These are phyloP conservation scores for Didymella keratinophila DNA, from an alignment of 2,329 filamentous ascomycete species.

Conservation along the genomic window DNA sequence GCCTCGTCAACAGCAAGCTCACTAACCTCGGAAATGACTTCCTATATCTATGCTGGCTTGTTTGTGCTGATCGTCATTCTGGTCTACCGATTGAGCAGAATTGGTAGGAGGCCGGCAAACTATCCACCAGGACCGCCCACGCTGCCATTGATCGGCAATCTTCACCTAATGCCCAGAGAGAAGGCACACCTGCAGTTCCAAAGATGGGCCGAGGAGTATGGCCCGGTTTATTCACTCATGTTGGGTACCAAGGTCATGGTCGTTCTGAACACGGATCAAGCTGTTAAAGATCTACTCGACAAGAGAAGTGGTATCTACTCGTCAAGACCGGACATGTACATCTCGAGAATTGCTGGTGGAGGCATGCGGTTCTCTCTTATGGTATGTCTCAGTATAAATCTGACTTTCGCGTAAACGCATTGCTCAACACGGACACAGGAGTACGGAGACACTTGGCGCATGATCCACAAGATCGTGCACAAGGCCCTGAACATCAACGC, in stretches of 20 bases:
- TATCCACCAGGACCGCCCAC: conserved; percentile 62
- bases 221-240: conserved; percentile 61
- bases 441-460: background rate
- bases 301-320: conserved; percentile 61
- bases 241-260: conserved; percentile 59
- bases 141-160: conserved; percentile 60
- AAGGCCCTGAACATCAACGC: background rate
- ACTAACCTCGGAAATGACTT: background rate
- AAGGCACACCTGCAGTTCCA: conserved; percentile 58
- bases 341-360: conserved; percentile 2
- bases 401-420: background rate
- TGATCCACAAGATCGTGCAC: background rate
- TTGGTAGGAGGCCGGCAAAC: conserved; percentile 38
- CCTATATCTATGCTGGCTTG: background rate
- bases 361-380: background rate
- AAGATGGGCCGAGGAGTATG: conserved; percentile 63
- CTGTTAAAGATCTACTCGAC: conserved; percentile 62
- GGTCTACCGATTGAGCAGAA: background rate
- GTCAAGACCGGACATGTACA: conserved; percentile 50
- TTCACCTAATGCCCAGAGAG: conserved; percentile 58
- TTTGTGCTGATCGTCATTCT: background rate
- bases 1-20: background rate
- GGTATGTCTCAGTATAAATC: background rate
- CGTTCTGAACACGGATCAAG: conserved; percentile 56
- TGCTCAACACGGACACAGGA: background rate